These are phyloP conservation scores for Pseudogymnoascus sp. DNA, from an alignment of 2,329 filamentous ascomycete species.

Conservation along the genomic window DNA sequence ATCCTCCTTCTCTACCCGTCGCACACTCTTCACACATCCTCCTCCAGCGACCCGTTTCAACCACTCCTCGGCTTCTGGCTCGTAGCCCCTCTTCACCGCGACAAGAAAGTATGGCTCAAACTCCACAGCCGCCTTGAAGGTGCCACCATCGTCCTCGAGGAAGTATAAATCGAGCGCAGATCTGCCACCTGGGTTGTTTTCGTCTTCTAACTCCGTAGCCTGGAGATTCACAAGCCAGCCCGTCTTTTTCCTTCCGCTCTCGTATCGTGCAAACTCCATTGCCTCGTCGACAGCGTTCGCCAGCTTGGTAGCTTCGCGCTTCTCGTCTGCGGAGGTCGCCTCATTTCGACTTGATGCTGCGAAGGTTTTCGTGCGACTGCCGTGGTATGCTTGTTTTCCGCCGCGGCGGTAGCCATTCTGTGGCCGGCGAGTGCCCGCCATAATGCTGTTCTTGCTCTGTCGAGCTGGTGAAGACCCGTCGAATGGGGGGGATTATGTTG, in stretches of 20 bases:
- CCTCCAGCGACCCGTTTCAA: slow-evolving; percentile 68
- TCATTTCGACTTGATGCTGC: slow-evolving; percentile 71
- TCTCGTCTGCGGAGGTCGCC: slow-evolving; percentile 86
- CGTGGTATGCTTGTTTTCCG: slow-evolving; percentile 63
- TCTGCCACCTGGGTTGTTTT: slow-evolving; percentile 73
- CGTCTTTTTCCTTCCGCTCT: slow-evolving; percentile 70
- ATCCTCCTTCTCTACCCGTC: slow-evolving; percentile 83
- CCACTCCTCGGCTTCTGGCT: slow-evolving; percentile 96
- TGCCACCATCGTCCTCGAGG: slow-evolving; percentile 72
- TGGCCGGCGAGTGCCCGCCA: slow-evolving; percentile 53
- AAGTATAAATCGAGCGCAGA: slow-evolving; percentile 97
- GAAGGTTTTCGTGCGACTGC: slow-evolving; percentile 67
- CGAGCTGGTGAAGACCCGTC: slow-evolving; percentile 13
- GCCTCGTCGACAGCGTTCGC: slow-evolving; percentile 87
- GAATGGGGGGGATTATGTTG: slow-evolving; percentile 8
- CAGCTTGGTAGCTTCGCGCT: slow-evolving; percentile 74
- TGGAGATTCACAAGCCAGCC: slow-evolving; percentile 97
- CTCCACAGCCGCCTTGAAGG: slow-evolving; percentile 92
- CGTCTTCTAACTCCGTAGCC: slow-evolving; percentile 76
- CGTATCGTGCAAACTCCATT: slow-evolving; percentile 90
- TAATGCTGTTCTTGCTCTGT: slow-evolving; percentile 30
- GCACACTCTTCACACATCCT: slow-evolving; percentile 71
- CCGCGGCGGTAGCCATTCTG: slow-evolving; percentile 61
- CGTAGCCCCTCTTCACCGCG: slow-evolving; percentile 77
- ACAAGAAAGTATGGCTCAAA: slow-evolving; percentile 96